These are phyloP conservation scores for Solanum tarapatanum DNA, from an alignment of 257 asterid genomes.

Conservation along the genomic window DNA sequence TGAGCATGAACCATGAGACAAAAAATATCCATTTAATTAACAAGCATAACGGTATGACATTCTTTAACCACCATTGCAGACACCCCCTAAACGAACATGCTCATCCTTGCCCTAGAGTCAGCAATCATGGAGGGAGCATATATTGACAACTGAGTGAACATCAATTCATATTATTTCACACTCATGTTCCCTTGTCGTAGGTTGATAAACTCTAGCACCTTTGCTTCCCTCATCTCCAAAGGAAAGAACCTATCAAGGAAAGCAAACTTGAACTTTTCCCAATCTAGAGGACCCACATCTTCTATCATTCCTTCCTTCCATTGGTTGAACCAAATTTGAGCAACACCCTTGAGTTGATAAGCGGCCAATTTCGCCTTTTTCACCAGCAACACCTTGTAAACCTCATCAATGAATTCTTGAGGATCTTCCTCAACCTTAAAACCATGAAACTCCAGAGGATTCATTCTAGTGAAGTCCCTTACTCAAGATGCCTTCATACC, in stretches of 20 bases:
- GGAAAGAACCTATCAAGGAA: not conserved
- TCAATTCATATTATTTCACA: not conserved
- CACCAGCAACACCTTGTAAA: too few species aligned
- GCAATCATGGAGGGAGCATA: not conserved
- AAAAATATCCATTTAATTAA: too few species aligned
- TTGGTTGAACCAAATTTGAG: not conserved
- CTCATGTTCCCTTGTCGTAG: not conserved
- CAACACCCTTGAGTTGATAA: too few species aligned
- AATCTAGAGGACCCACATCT: not conserved
- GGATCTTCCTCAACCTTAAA: not conserved
- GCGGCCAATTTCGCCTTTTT: too few species aligned
- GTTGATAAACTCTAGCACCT: not conserved
- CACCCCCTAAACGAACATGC: not conserved
- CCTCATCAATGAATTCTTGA: not conserved
- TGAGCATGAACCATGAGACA: not conserved
- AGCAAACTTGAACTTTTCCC: not conserved
- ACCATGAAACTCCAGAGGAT: not conserved
- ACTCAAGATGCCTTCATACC: not conserved
- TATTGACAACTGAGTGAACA: too few species aligned
- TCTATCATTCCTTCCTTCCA: too few species aligned
- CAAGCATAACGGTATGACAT: not conserved
- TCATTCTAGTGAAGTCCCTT: too few species aligned
- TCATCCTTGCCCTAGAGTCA: not conserved
- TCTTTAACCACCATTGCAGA: not conserved
- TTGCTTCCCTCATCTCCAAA: not conserved